Evolutionary conservation across 768 basidiomycete genomes (phyloP).

Genomic region (Neoboletus brunneissimus): DNA sequence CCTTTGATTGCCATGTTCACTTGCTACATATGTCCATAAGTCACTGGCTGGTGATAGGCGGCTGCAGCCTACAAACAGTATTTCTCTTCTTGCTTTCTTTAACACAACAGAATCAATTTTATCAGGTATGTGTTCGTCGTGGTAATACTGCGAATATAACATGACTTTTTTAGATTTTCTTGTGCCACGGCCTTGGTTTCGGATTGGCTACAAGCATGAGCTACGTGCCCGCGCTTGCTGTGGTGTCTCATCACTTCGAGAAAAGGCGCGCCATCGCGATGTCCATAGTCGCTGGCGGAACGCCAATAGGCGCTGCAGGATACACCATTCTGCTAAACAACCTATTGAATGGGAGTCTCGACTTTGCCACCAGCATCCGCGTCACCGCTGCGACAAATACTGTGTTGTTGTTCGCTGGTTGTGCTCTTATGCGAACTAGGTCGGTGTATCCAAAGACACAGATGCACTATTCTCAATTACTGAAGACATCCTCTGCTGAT

Average conservation of each 20-base stretch:
- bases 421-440: conserved; percentile 38
- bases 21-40: no score
- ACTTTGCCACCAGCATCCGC: conserved; percentile 46
- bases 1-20: no score
- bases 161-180: conserved; percentile 35
- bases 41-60: background rate
- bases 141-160: conserved; percentile 11
- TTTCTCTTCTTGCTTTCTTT: conserved; percentile 47
- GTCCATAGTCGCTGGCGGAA: conserved; percentile 38
- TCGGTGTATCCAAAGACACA: conserved; percentile 26
- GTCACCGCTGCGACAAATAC: conserved; percentile 42
- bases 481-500: conserved; percentile 18
- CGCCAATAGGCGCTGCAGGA: conserved; percentile 28
- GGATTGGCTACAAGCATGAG: conserved; percentile 38
- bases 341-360: conserved; percentile 11
- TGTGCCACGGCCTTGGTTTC: conserved; percentile 35
- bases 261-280: conserved; percentile 40
- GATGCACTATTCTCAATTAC: conserved; percentile 15
- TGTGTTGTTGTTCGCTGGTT: conserved; percentile 36
- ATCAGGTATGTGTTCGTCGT: conserved; percentile 33
- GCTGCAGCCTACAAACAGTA: conserved; percentile 35
- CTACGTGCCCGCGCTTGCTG: conserved; percentile 42
- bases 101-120: conserved; percentile 33
- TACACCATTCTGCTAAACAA: conserved; percentile 32
- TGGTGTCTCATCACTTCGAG: conserved; percentile 46